Base-by-base conservation (phyloP, 257 asterid species). In the Solanum pinnatisectum region DNA sequence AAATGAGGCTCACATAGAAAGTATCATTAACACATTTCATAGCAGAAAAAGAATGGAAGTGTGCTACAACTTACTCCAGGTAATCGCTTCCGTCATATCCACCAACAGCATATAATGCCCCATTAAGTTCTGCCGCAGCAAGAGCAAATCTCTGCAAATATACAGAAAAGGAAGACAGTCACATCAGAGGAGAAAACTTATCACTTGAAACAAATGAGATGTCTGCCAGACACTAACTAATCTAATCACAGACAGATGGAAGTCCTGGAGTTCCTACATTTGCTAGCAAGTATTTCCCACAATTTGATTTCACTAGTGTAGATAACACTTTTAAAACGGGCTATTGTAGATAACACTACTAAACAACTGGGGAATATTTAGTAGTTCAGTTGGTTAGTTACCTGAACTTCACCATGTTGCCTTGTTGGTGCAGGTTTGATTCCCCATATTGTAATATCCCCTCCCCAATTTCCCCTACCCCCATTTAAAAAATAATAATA, bases 101-200 rank as follows among this genome's bases (percentile, higher is more conserved):
- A 68, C 98, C 98, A 88, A 93, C 96, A 88, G 95, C 96, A 86
- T 96, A 96, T 68, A 96, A 70, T 42, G 92, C 96, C 77, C 98
- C 98, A 89, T 95, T 94, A 88, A 94, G 93, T 89, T 93, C 96
- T 83, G 92, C 96, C 30, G 96, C 98, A 87, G 96, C 95, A 89
- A 94, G 95, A 89, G 96, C 93, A 92, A 93, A 93, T 83, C 98
- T 91, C 99, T 96, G 93, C 83, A 84, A 33, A 86, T 42, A 42
- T 23, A 71, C 67, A 83, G 82, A 67, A 44, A 87, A 77, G 35
- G 84, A 81, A 85, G 46, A 84, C 84, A 15, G 11, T 25, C 85
- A 84, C 22, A 35, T 84, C 86, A 84, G 63, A 72, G 73, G 70
- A 79, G 87, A 78, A 25, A 73, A 78, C 22, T 56, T 49, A 78